These are phyloP conservation scores for Talaromyces sp. DNA, from an alignment of 2,329 filamentous ascomycete species.

Conservation along the genomic window DNA sequence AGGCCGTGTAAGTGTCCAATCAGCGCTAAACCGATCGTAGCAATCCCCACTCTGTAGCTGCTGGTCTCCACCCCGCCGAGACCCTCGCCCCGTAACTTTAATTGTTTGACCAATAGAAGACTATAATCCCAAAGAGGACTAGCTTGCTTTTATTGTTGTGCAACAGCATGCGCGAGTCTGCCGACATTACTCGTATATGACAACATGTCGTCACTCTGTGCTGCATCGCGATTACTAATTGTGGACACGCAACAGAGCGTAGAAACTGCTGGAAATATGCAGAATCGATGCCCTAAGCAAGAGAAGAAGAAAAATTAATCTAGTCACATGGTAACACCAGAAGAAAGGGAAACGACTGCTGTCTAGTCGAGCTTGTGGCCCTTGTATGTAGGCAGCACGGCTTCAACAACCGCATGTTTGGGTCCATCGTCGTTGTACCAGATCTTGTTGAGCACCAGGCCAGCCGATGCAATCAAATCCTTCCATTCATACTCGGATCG, in stretches of 20 bases:
- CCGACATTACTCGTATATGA: neutral
- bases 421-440: neutral
- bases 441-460: constrained; percentile 29
- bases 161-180: neutral
- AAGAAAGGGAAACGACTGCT: neutral
- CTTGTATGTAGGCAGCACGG: neutral
- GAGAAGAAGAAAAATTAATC: neutral
- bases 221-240: neutral
- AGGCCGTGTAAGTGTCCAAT: neutral
- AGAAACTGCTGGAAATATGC: neutral
- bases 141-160: neutral
- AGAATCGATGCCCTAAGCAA: neutral
- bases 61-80: neutral
- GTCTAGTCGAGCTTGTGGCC: neutral
- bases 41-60: neutral
- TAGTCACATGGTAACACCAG: neutral
- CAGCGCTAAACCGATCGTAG: neutral
- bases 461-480: constrained; percentile 18
- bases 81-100: neutral
- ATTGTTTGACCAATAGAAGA: neutral
- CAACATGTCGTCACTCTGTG: neutral
- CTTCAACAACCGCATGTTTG: neutral
- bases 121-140: constrained; percentile 1
- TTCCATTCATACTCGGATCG: neutral
- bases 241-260: neutral